Evolutionary conservation across 108 stramenopile genomes (phyloP), one percentile per base, ranked within the genome.

Genomic region (Cyclotella baltica): DNA sequence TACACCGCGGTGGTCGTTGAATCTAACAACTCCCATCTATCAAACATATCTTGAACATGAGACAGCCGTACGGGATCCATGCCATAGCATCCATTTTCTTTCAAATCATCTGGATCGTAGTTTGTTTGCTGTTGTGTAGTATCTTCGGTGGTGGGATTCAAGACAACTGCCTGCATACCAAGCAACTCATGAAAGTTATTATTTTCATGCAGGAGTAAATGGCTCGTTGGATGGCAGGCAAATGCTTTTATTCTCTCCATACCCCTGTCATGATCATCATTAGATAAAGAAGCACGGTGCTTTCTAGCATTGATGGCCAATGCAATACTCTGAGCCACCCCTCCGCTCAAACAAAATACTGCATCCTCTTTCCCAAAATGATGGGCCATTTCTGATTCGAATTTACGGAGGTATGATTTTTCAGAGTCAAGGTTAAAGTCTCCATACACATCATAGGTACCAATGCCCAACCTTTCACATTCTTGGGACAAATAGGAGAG

Each of bases 241-340:
- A 96, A 92, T 36, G 71, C 52, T 28, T 23, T 55, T 51, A 35
- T 30, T 18, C 1, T 66, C 46, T 67, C 51, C 33, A 37, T 63
- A 31, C 38, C 27, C 64, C 70, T 61, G 64, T 77, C 10, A 25
- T 1, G 4, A 2, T 27, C 35, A 30, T 29, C 13, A 20, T 3
- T 22, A 13, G 29, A 23, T 27, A 15, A 11, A 10, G 61, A 25
- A 43, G 18, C 13, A 0, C 16, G 18, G 4, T 73, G 8, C 57
- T 48, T 51, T 33, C 67, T 22, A 13, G 73, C 34, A 77, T 90
- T 83, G 23, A 93, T 90, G 63, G 87, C 33, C 38, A 93, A 52
- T 25, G 88, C 92, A 73, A 94, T 93, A 33, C 67, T 68, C 58
- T 93, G 91, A 30, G 93, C 92, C 92, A 94, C 90, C 22, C 89